Conservation (phyloP, 805 yeast species). For the Kluyveromyces dobzhanskii region DNA sequence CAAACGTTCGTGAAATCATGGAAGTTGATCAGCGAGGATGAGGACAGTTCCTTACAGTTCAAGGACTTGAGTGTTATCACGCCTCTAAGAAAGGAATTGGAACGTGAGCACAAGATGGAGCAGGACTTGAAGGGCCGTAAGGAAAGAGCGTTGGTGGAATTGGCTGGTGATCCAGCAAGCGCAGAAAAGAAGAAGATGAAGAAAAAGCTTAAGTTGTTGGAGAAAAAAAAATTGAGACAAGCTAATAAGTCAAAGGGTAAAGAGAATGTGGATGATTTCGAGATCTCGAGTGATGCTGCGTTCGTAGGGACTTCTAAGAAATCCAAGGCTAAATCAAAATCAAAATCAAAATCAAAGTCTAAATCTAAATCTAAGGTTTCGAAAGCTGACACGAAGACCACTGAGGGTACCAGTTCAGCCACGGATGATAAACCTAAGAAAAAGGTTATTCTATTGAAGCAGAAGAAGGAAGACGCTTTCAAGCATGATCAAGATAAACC, state of each 20-base stretch:
- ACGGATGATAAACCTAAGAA: background rate
- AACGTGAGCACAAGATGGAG: slow-evolving; percentile 15
- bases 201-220: slow-evolving; percentile 12
- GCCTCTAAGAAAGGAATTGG: slow-evolving; percentile 22
- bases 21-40: slow-evolving; percentile 14
- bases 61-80: slow-evolving; percentile 23
- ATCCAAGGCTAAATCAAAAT: background rate
- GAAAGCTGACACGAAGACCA: background rate
- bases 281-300: background rate
- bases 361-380: background rate
- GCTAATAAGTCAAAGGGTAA: background rate
- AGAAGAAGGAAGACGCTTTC: background rate
- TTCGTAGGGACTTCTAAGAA: slow-evolving; percentile 2
- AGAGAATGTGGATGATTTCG: background rate
- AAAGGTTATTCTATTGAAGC: background rate
- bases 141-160: slow-evolving; percentile 19
- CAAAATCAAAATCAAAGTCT: background rate
- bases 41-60: slow-evolving; percentile 15
- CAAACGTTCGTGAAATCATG: slow-evolving; percentile 26
- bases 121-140: slow-evolving; percentile 14
- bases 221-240: slow-evolving; percentile 5
- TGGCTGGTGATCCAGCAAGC: slow-evolving; percentile 16
- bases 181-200: slow-evolving; percentile 11
- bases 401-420: background rate
- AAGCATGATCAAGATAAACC: background rate